Conservation (phyloP, 108 stramenopile species). For the Pseudonitzschia multiseries region DNA sequence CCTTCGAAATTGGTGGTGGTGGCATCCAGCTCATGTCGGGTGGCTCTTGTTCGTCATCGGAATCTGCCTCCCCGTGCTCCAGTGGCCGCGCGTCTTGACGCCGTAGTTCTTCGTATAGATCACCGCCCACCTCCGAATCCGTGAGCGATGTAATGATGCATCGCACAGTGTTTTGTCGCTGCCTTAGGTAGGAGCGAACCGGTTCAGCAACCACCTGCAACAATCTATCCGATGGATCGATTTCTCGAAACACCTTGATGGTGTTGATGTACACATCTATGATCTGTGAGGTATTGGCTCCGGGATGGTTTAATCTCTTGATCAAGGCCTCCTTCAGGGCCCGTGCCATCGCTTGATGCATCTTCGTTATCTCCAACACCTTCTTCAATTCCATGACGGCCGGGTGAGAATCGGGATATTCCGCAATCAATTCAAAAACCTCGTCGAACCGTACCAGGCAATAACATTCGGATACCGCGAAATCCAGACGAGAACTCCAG, state of each 20-base stretch:
- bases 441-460: constrained; percentile 58
- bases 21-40: constrained; percentile 77
- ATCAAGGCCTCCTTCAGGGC: constrained; percentile 58
- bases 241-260: constrained; percentile 82
- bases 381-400: constrained; percentile 68
- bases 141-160: constrained; percentile 97
- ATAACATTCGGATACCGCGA: constrained; percentile 57
- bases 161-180: constrained; percentile 89
- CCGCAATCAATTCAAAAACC: constrained; percentile 79
- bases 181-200: constrained; percentile 82
- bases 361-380: constrained; percentile 54
- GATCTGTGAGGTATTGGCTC: constrained; percentile 92
- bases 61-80: constrained; percentile 65
- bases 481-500: constrained; percentile 52
- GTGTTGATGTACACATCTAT: constrained; percentile 95
- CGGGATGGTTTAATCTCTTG: constrained; percentile 90
- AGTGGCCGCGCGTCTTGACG: constrained; percentile 83
- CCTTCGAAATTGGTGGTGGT: constrained; percentile 66
- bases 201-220: constrained; percentile 86
- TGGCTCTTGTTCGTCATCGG: constrained; percentile 69
- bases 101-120: constrained; percentile 92
- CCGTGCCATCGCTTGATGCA: constrained; percentile 41
- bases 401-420: constrained; percentile 79
- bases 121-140: constrained; percentile 85
- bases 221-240: constrained; percentile 88